Evolutionary conservation across 495 filamentous ascomycete genomes (phyloP), one percentile per base, ranked within the genome.

Genomic region (Usnea hakonensis): DNA sequence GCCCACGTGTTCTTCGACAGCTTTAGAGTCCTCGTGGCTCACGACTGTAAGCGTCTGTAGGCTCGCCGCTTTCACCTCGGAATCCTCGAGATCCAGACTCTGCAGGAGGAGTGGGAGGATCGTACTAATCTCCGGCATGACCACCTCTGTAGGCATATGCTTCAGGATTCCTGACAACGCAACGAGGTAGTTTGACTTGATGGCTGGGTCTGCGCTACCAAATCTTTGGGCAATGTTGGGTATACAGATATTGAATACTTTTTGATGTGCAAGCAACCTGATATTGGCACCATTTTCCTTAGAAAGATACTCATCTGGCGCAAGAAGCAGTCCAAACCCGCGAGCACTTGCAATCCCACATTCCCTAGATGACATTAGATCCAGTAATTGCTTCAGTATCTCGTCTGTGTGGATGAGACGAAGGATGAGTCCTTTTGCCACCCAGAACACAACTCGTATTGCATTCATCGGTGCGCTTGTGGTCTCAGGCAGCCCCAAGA

Each of bases 91-190:
- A 61, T 89, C 86, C n/a, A 90, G 77, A 54, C 76, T 81, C 68
- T 89, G 87, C 5, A 90, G 79, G 48, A 90, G 80, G n/a, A 89
- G 79, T 0, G 87, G 85, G 8, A 85, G 74, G 23, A 90, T 74
- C 21, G 76, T 77, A 23, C 76, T 76, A 13, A 90, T 76, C 65
- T 85, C 79, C 2, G 83, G 78, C 65, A 83, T 77, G 26, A 89
- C 80, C 48, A 90, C 76, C 21, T 72, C 64, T 28, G 84, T 81
- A 13, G 86, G 78, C 35, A 87, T 79, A 61, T 81, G 80, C 60
- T 78, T 78, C 43, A 90, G 78, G 41, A 90, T 79, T 3, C 84
- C 83, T 0, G 83, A 83, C 17, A 90, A 77, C 26, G 87, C 87
- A 57, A 86, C 78, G 23, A 90, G 80, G 62, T 88, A 83, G 66